A percentile compares a stretch with the other conserved stretches of the same genome.
phyloP scores from a whole-genome alignment of 805 yeast genomes.

The Saturnispora besseyi region DNA sequence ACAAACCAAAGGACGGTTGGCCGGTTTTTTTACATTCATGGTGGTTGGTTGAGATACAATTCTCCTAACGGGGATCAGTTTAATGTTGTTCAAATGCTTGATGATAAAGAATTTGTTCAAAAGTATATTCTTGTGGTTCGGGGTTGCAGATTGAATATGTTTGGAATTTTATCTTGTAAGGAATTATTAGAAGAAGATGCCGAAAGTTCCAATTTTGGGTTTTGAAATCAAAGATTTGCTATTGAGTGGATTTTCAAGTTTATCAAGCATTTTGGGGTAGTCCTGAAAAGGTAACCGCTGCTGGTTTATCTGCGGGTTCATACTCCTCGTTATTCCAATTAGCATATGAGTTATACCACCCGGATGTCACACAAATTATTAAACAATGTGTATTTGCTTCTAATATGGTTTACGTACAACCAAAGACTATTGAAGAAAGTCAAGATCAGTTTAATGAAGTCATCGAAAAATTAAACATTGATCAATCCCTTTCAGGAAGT shows the following conservation, averaged over 20 bases:
- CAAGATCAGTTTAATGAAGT: constrained; percentile 32
- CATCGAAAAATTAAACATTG: constrained; percentile 18
- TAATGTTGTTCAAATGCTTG: constrained; percentile 20
- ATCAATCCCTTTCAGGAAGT: constrained; percentile 8
- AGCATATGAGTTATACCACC: constrained; percentile 35
- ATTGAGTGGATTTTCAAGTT: constrained; percentile 37
- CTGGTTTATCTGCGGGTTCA: constrained; percentile 43
- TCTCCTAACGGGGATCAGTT: constrained; percentile 21
- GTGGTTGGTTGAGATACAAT: constrained; percentile 35
- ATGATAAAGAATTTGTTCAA: constrained; percentile 21
- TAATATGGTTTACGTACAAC: constrained; percentile 31
- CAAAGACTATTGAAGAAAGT: constrained; percentile 29
- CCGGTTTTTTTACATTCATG: constrained; percentile 36
- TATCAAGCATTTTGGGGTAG: constrained; percentile 39
- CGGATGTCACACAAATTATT: constrained; percentile 31
- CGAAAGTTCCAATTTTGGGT: constrained; percentile 28
- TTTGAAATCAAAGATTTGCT: constrained; percentile 40
- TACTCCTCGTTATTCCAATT: constrained; percentile 34
- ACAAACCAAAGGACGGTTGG: constrained; percentile 32
- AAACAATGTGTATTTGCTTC: constrained; percentile 30
- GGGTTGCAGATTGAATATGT: constrained; percentile 34
- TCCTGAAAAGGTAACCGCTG: constrained; percentile 32
- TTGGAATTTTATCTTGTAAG: constrained; percentile 30
- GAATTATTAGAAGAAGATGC: constrained; percentile 31
- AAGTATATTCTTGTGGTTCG: constrained; percentile 32